Conservation (phyloP, 1,284 basidiomycete species). For the Austroboletus sp. region DNA sequence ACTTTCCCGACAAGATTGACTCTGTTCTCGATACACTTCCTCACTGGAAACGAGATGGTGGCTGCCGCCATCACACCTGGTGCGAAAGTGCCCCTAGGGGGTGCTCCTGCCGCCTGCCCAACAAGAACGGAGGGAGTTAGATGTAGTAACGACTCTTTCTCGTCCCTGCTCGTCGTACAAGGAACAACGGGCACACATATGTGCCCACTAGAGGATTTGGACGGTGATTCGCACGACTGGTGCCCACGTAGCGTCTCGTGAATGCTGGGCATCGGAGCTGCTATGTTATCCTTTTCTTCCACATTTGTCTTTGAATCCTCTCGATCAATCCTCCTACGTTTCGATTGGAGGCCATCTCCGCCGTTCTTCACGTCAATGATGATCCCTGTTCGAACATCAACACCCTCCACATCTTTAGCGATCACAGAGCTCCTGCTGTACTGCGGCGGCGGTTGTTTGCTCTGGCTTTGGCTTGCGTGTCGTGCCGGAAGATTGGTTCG, state of each 20-base stretch:
- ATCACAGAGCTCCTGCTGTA: neutral
- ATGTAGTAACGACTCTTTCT: neutral
- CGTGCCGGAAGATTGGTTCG: neutral
- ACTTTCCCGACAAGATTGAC: constrained; percentile 4
- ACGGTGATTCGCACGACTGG: neutral
- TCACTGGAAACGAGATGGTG: constrained; percentile 24
- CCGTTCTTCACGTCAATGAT: constrained; percentile 6
- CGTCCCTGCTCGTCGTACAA: neutral
- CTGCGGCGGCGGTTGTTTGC: neutral
- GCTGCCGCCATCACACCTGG: neutral
- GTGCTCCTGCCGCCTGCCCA: neutral
- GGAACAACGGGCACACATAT: neutral
- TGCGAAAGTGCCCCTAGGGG: neutral
- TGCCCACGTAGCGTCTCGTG: neutral
- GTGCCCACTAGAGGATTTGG: neutral
- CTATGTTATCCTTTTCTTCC: neutral
- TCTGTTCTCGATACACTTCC: constrained; percentile 9
- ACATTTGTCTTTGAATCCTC: neutral
- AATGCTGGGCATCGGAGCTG: no score
- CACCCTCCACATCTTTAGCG: neutral
- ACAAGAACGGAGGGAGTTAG: neutral
- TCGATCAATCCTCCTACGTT: constrained; percentile 15
- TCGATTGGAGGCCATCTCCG: neutral
- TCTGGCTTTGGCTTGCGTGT: neutral
- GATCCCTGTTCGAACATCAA: neutral